Evolutionary conservation across 306 rosid species (phyloP), one percentile per base, ranked within the genome.

Genomic region (Dalbergia cochinchinensis): DNA sequence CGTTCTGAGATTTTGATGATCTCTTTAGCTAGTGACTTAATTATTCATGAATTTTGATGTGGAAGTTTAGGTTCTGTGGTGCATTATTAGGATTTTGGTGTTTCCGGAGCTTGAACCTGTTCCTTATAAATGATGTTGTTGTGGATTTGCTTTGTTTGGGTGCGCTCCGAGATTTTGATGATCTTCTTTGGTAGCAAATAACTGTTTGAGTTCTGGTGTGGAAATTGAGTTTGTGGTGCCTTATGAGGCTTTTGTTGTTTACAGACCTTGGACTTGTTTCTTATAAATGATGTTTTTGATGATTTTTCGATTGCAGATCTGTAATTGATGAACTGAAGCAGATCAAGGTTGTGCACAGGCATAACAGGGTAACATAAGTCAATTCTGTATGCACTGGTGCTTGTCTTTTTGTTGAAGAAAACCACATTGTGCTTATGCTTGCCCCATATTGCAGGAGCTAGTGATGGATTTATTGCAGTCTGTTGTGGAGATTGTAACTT

Each of bases 381-480:
- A 71, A 62, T 57, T 69, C 62, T 69, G 22, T 15, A 7, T 14
- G 14, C 19, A 15, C 19, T 31, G 16, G 45, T 71, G 18, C 18
- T 55, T n/a, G 4, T 76, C 5, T 78, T 41, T 55, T 53, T 1
- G 14, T 39, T 2, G 5, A 14, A 45, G 19, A 15, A 71, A 60
- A 33, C 11, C 14, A 11, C 6, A 19, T 45, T 62, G 39, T 68
- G 35, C 3, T 66, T 70, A 7, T 76, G 80, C 63, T 6, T 68
- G 78, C 26, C 16, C 37, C 44, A 18, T 80, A 8, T 57, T 48
- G 76, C 89, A 93, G 98, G 98, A 93, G 39, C 26, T 86, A 69
- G 97, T 93, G 76, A 64, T 88, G 69, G 98, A 93, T 84, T 85
- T 90, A 47, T 75, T 91, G 85, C 94, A 91, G 86, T 93, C 93